Evolutionary conservation across 768 basidiomycete species (phyloP).

Genomic region (Suillus sp.): DNA sequence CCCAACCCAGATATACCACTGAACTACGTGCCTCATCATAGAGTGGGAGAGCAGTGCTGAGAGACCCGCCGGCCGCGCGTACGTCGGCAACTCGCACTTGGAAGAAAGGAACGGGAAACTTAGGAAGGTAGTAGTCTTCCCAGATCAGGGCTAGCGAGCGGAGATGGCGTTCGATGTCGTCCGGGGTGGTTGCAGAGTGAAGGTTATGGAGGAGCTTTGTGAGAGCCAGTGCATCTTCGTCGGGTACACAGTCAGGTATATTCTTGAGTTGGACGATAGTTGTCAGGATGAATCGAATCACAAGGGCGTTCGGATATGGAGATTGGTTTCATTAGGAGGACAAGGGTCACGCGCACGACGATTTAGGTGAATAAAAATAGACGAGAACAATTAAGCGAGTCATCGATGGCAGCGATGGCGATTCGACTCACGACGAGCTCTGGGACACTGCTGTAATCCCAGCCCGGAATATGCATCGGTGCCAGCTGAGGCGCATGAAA

Average conservation of each 20-base stretch:
- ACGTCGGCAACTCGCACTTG: conserved; percentile 36
- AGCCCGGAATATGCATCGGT: conserved; percentile 28
- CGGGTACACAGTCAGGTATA: conserved; percentile 24
- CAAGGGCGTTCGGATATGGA: neutral
- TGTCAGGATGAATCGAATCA: neutral
- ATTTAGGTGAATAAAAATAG: neutral
- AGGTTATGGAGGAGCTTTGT: conserved; percentile 20
- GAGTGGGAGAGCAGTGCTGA: conserved; percentile 31
- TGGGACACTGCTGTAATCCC: conserved; percentile 30
- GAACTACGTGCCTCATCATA: conserved; percentile 31
- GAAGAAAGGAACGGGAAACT: conserved; percentile 33
- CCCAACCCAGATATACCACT: conserved; percentile 1
- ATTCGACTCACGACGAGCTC: conserved; percentile 29
- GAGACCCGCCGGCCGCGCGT: conserved; percentile 32
- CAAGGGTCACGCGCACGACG: conserved; percentile 4
- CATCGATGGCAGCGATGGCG: conserved; percentile 6
- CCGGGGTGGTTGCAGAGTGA: conserved; percentile 18
- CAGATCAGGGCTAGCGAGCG: conserved; percentile 32
- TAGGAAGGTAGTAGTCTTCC: conserved; percentile 36
- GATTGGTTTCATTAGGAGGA: conserved; percentile 2
- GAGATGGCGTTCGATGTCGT: conserved; percentile 24
- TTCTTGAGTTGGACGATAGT: conserved; percentile 16
- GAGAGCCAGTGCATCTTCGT: conserved; percentile 25
- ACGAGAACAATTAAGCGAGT: neutral
- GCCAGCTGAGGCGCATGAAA: conserved; percentile 34